phyloP scores from a whole-genome alignment of 1,284 basidiomycete species.

The Ceratobasidium papillatum region DNA sequence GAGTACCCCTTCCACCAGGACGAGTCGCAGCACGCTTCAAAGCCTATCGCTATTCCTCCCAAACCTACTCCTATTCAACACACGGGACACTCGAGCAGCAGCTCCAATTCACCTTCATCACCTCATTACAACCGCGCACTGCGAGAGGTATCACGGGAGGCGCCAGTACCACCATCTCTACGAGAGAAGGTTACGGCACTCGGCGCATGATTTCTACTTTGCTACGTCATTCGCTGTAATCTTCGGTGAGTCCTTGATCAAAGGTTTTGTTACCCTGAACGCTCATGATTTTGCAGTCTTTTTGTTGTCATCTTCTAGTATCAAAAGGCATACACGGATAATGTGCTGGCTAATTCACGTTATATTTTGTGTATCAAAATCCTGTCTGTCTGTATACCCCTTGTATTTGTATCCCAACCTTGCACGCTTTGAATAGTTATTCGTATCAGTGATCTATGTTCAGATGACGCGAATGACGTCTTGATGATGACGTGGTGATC shows the following conservation, averaged over 20 bases:
- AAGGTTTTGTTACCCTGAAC: background rate
- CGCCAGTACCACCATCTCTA: slow-evolving; percentile 20
- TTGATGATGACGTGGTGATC: background rate
- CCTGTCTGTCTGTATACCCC: background rate
- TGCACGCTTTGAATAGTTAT: background rate
- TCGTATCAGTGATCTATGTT: background rate
- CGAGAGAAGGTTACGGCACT: slow-evolving; percentile 19
- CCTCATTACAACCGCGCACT: slow-evolving; percentile 20
- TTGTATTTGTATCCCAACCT: slow-evolving; percentile 5
- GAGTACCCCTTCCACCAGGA: slow-evolving; percentile 27
- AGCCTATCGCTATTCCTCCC: slow-evolving; percentile 4
- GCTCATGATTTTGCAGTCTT: background rate
- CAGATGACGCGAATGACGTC: background rate
- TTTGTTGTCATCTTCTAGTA: background rate
- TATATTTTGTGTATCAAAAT: background rate
- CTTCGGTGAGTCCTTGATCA: background rate
- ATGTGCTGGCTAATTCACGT: background rate
- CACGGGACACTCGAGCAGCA: background rate
- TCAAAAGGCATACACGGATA: slow-evolving; percentile 3
- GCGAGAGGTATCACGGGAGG: slow-evolving; percentile 26
- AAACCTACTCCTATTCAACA: background rate
- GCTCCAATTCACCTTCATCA: slow-evolving; percentile 17
- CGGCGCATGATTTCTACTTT: background rate
- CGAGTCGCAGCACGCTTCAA: background rate
- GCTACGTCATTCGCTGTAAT: background rate